These are phyloP conservation scores for Leishmania tropica DNA, from an alignment of 208 protist genomes.

Conservation along the genomic window DNA sequence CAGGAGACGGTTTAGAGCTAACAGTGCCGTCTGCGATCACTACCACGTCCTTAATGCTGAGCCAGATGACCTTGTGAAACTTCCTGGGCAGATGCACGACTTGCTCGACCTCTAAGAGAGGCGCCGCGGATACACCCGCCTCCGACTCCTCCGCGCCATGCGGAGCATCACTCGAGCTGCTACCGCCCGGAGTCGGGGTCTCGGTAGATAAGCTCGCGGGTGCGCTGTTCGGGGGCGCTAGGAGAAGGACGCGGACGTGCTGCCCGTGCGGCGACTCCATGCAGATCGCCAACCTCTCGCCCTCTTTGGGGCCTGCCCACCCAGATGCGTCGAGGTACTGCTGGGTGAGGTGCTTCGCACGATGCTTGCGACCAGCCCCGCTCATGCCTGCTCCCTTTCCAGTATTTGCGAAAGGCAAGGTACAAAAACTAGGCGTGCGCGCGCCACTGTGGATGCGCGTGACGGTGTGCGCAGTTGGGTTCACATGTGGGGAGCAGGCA, in stretches of 20 bases:
- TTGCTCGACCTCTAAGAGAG: slow-evolving; percentile 28
- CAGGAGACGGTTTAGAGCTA: slow-evolving; percentile 76
- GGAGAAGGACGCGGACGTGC: slow-evolving; percentile 67
- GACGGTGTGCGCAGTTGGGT: neutral
- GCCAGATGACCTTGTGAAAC: slow-evolving; percentile 91
- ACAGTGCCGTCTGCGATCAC: slow-evolving; percentile 67
- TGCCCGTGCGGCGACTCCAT: slow-evolving; percentile 70
- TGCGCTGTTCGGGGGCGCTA: neutral
- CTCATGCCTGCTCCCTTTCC: slow-evolving; percentile 49
- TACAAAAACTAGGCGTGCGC: neutral
- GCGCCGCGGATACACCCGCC: neutral
- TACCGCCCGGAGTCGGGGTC: neutral
- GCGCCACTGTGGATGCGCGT: neutral
- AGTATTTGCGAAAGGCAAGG: neutral
- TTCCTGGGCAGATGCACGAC: slow-evolving; percentile 77
- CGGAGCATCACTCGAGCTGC: neutral
- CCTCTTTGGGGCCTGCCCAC: slow-evolving; percentile 55
- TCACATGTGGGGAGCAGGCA: neutral
- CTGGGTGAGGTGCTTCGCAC: slow-evolving; percentile 82
- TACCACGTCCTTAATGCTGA: slow-evolving; percentile 76
- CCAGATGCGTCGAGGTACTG: slow-evolving; percentile 66
- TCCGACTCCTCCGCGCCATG: neutral
- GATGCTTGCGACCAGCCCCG: slow-evolving; percentile 78
- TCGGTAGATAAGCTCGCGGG: neutral
- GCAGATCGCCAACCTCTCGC: slow-evolving; percentile 70